Evolutionary conservation across 1,284 basidiomycete species (phyloP).

Genomic region (Microbotryomycetes sp.): DNA sequence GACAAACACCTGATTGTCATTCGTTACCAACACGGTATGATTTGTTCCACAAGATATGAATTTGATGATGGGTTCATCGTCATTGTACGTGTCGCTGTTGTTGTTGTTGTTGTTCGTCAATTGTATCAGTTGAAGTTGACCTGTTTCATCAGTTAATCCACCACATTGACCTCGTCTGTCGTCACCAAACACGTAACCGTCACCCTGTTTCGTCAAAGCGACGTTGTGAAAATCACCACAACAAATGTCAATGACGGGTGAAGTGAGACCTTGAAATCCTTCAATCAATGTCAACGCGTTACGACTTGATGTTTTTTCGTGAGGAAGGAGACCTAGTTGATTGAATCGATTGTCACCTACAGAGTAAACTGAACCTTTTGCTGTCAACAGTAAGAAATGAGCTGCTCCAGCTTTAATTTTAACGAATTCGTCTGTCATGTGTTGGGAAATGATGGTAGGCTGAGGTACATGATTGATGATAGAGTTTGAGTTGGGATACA

Average conservation of each 20-base stretch:
- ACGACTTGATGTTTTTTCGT: neutral
- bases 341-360: slow-evolving; percentile 23
- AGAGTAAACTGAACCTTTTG: neutral
- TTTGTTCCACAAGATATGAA: slow-evolving; percentile 6
- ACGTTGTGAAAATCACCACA: slow-evolving; percentile 22
- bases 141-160: slow-evolving; percentile 2
- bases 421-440: neutral
- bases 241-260: neutral
- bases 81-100: too few relatives aligned
- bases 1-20: slow-evolving; percentile 9
- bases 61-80: neutral
- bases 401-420: slow-evolving; percentile 14
- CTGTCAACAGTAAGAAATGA: slow-evolving; percentile 21
- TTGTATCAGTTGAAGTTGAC: slow-evolving; percentile 11
- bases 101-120: neutral
- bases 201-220: slow-evolving; percentile 9
- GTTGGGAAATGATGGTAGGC: neutral
- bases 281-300: slow-evolving; percentile 2
- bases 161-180: slow-evolving; percentile 15
- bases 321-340: slow-evolving; percentile 7
- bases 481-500: neutral
- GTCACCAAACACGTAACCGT: slow-evolving; percentile 16
- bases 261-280: slow-evolving; percentile 12
- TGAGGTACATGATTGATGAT: neutral
- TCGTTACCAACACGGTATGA: slow-evolving; percentile 12